Base-by-base conservation (phyloP, 73 alveolate genomes). In the Symbiodinium pilosum region DNA sequence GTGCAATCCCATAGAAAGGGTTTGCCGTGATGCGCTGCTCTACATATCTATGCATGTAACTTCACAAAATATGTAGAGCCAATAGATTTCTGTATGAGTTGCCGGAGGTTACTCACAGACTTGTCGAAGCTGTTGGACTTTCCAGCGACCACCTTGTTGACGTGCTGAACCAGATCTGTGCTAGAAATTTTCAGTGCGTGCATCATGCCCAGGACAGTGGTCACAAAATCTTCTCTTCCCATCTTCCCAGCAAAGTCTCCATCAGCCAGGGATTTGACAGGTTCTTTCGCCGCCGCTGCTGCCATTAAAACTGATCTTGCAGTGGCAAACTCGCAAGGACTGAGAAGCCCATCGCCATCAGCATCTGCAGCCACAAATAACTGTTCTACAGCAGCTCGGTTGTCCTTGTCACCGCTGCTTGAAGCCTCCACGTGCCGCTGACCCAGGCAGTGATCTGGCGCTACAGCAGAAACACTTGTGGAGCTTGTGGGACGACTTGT, bases 91-190 rank as follows among this genome's bases (percentile, higher is more conserved):
- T n/a, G n/a, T n/a, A n/a, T n/a, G n/a, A 54, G 94, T 47, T 52
- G 94, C 94, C 44, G 71, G 59, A 87, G 94, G 36, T 87, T 84
- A n/a, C 56, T 47, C 56, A 87, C 85, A 20, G 94, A 87, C 56
- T 36, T 77, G 40, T 87, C 94, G 38, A 87, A 86, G 84, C 54
- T 86, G 56, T 84, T 54, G 56, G 84, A 84, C 42, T 41, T 86
- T 36, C 84, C 84, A 16, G 94, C 34, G 38, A 86, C 43, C 44
- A 24, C 8, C 9, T 20, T 42, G 16, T 59, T 52, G 38, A 86
- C 38, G 43, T 52, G 56, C 43, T 47, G 41, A 73, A 86, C 52
- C 11, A 86, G 28, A 28, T 86, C 83, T 24, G 84, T 32, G 51
- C 41, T 36, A 41, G 94, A 20, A 21, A 51, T 3, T 4, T 36